Percentiles rank a stretch among this genome's conserved stretches.
Conservation (phyloP, 345 rosid species). For the Lagerstroemia speciosa region DNA sequence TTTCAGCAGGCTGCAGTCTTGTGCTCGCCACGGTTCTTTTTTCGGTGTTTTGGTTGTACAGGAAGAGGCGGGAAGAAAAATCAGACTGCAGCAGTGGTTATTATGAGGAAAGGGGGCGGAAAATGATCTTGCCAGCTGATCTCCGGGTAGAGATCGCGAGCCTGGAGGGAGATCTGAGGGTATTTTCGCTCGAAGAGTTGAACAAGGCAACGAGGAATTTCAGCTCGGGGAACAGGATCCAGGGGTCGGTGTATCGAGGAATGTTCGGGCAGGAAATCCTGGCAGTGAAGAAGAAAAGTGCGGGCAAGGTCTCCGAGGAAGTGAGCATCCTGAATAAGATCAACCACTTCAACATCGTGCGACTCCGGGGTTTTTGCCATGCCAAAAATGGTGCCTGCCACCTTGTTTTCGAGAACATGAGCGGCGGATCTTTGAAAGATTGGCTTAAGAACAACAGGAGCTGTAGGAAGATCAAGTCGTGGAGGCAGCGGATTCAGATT, state of each 20-base stretch:
- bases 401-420: slow-evolving; percentile 33
- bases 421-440: slow-evolving; percentile 27
- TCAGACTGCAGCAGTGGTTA: background rate
- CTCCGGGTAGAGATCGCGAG: slow-evolving; percentile 35
- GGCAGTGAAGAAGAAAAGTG: slow-evolving; percentile 32
- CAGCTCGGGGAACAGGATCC: slow-evolving; percentile 25
- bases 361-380: slow-evolving; percentile 32
- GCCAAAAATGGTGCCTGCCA: slow-evolving; percentile 15
- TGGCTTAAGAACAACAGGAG: slow-evolving; percentile 19
- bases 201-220: slow-evolving; percentile 33
- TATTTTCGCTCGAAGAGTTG: slow-evolving; percentile 24
- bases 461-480: slow-evolving; percentile 12
- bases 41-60: slow-evolving; percentile 9
- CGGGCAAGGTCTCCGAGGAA: slow-evolving; percentile 22
- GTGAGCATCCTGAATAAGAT: slow-evolving; percentile 34
- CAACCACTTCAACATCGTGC: slow-evolving; percentile 40
- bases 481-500: slow-evolving; percentile 32
- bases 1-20: slow-evolving; percentile 28
- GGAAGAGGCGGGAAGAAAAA: slow-evolving; percentile 12
- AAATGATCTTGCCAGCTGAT: slow-evolving; percentile 11
- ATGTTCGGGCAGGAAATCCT: slow-evolving; percentile 26
- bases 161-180: slow-evolving; percentile 25
- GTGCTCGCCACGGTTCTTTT: slow-evolving; percentile 15
- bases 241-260: slow-evolving; percentile 32
- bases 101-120: background rate